phyloP scores from a whole-genome alignment of 768 basidiomycete genomes.

The Agaricus blazei region DNA sequence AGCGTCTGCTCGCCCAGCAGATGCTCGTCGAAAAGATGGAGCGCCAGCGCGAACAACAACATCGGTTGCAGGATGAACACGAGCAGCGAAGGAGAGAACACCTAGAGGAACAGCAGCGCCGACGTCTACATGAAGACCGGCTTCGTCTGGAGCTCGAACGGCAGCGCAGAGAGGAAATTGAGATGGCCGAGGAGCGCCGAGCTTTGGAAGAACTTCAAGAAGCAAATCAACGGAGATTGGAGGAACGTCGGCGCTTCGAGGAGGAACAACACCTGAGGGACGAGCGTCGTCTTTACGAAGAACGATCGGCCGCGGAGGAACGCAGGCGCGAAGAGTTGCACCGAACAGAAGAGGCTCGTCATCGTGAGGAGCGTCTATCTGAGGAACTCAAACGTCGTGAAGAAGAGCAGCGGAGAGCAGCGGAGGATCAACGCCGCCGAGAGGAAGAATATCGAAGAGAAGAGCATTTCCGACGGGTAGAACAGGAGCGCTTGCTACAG shows the following conservation, averaged over 20 bases:
- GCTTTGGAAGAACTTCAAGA: background rate
- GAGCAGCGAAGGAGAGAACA: conserved; percentile 4
- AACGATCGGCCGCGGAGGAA: conserved; percentile 3
- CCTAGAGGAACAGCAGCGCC: conserved; percentile 5
- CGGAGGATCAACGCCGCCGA: conserved; percentile 11
- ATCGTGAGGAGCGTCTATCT: background rate
- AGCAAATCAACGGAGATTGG: conserved; percentile 6
- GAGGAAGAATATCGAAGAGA: conserved; percentile 15
- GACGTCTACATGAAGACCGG: background rate
- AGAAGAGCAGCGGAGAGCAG: conserved; percentile 3
- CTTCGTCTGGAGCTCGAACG: conserved; percentile 7
- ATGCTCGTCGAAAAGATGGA: conserved; percentile 11
- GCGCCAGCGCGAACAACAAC: conserved; percentile 16
- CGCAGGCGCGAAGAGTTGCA: conserved; percentile 9
- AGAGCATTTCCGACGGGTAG: conserved; percentile 12
- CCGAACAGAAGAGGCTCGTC: conserved; percentile 3
- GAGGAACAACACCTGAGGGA: background rate
- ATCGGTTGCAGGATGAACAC: conserved; percentile 10
- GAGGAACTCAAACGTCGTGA: conserved; percentile 2
- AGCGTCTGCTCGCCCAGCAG: conserved; percentile 12
- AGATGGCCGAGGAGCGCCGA: conserved; percentile 11
- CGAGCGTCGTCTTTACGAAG: conserved; percentile 8
- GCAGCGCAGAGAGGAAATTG: conserved; percentile 3
- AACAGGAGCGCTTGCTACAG: conserved; percentile 11
- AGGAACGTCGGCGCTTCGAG: conserved; percentile 1